Percentiles rank a stretch among this genome's conserved stretches.
Evolutionary conservation across 768 basidiomycete species (phyloP).

Genomic region (Clitopilus hobsonii): DNA sequence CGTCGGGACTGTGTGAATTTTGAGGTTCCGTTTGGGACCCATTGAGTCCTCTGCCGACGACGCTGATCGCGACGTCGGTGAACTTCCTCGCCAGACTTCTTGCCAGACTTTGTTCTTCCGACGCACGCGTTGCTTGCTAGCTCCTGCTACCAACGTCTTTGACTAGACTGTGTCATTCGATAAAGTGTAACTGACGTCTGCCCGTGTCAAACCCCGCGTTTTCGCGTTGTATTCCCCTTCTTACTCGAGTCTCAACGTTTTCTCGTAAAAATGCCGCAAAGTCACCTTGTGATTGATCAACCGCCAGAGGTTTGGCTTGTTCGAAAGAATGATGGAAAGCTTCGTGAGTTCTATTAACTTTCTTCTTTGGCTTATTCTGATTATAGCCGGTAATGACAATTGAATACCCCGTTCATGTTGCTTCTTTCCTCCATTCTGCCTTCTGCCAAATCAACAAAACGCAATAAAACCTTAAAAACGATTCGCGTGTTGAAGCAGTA

Average conservation of each 20-base stretch:
- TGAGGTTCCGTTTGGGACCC: not conserved
- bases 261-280: no score
- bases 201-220: no score
- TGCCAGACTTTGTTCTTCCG: not conserved
- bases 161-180: no score
- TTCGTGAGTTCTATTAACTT: constrained; percentile 20
- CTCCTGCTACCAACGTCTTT: no score
- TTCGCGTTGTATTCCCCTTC: not conserved
- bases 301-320: constrained; percentile 24
- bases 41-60: not conserved
- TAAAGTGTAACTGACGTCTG: no score
- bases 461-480: constrained; percentile 5
- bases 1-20: not conserved
- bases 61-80: not conserved
- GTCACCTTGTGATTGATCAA: constrained; percentile 19
- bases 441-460: not conserved
- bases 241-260: not conserved
- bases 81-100: not conserved
- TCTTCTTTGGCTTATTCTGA: constrained; percentile 6
- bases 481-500: constrained; percentile 22
- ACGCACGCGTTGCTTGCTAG: no score
- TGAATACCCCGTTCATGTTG: not conserved
- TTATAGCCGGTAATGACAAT: not conserved
- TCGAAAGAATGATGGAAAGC: constrained; percentile 22
- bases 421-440: not conserved